Conservation (phyloP, 176 grass and related monocot genomes). For the Musa acuminata region DNA sequence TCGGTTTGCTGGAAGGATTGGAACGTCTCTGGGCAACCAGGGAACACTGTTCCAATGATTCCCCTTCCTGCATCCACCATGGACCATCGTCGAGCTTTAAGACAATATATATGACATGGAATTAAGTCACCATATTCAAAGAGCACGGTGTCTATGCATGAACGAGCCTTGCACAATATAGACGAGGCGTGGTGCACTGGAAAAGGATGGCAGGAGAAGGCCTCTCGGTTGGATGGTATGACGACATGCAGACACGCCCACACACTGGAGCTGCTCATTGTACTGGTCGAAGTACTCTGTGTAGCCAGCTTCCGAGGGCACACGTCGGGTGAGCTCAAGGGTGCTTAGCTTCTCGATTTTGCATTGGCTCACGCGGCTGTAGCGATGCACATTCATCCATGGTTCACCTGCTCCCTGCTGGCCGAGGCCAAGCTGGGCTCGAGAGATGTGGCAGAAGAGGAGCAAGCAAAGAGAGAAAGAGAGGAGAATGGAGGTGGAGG, state of each 20-base stretch:
- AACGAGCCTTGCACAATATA: conserved; percentile 27
- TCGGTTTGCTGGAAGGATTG: conserved; percentile 13
- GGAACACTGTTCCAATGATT: conserved; percentile 7
- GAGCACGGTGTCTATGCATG: too few species aligned
- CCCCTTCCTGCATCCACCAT: conserved; percentile 22
- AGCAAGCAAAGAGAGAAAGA: too few species aligned
- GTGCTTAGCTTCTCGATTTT: neutral
- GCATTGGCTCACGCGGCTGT: neutral
- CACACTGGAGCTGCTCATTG: conserved; percentile 19
- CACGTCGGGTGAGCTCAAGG: neutral
- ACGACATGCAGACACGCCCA: conserved; percentile 11
- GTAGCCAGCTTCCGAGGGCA: conserved; percentile 28
- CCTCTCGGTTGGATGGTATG: conserved; percentile 23
- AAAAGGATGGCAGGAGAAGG: conserved; percentile 26
- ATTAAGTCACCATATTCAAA: too few species aligned
- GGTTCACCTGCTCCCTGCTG: too few species aligned
- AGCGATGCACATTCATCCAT: too few species aligned
- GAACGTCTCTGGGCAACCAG: conserved; percentile 29
- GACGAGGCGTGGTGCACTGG: conserved; percentile 22
- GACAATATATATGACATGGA: neutral
- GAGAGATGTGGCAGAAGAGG: too few species aligned
- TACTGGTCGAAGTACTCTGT: conserved; percentile 31
- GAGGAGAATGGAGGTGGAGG: too few species aligned
- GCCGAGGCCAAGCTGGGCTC: too few species aligned
- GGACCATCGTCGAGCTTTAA: neutral